Conservation (phyloP, 306 rosid species). For the Inga laurina region DNA sequence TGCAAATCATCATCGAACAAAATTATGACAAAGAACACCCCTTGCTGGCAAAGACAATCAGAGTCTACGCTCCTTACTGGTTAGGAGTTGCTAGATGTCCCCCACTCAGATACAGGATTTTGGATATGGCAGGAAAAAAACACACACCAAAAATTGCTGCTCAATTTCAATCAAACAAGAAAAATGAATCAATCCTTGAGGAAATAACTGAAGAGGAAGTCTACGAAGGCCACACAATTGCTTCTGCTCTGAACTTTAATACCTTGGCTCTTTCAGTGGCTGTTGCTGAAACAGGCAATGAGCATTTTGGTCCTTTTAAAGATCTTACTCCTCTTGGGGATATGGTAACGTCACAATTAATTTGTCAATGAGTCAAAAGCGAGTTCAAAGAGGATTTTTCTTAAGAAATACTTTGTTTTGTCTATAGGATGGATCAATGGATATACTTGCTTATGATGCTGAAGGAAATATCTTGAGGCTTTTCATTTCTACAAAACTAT, state of each 20-base stretch:
- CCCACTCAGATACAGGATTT: constrained; percentile 74
- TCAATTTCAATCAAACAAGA: constrained; percentile 53
- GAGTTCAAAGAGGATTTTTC: constrained; percentile 12
- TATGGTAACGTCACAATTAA: constrained; percentile 57
- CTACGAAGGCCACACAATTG: constrained; percentile 76
- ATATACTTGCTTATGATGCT: constrained; percentile 74
- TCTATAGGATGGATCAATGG: constrained; percentile 85
- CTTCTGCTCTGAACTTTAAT: constrained; percentile 82
- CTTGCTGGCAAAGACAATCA: constrained; percentile 68
- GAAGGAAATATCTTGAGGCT: constrained; percentile 80
- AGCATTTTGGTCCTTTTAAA: constrained; percentile 75
- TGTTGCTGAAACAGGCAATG: constrained; percentile 59
- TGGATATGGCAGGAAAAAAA: constrained; percentile 65
- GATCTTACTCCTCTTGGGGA: constrained; percentile 89
- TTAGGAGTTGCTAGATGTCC: constrained; percentile 79
- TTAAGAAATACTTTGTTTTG: constrained; percentile 24
- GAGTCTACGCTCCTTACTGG: constrained; percentile 95
- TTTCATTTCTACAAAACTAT: constrained; percentile 84
- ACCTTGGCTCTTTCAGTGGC: constrained; percentile 79
- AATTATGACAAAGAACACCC: constrained; percentile 58
- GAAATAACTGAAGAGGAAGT: constrained; percentile 93
- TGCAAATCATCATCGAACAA: constrained; percentile 87
- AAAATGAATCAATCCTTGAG: constrained; percentile 54
- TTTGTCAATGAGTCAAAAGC: constrained; percentile 8
- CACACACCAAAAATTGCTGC: constrained; percentile 45